phyloP scores from a whole-genome alignment of 257 asterid genomes.

The Coffea canephora region DNA sequence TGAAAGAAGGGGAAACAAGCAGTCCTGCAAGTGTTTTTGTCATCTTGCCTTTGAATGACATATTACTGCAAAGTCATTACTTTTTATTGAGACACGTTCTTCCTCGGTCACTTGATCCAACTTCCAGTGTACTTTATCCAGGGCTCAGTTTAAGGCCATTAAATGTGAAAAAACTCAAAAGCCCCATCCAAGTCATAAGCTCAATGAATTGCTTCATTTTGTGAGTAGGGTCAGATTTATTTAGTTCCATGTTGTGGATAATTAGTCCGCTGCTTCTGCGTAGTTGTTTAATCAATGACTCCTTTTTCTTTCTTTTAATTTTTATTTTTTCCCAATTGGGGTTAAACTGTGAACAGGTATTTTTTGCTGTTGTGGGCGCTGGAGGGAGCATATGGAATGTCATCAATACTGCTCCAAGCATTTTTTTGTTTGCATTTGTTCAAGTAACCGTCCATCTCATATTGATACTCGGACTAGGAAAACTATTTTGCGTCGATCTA shows the following conservation, averaged over 20 bases:
- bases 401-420: conserved; percentile 73
- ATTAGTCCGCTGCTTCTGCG: not conserved
- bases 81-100: not conserved
- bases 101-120: not conserved
- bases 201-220: not conserved
- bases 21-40: no score
- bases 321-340: no score
- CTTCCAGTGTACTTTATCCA: not conserved
- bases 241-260: not conserved
- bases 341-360: conserved; percentile 37
- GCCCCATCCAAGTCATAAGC: not conserved
- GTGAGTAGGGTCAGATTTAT: not conserved
- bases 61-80: not conserved
- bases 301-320: no score
- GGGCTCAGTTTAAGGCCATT: not conserved
- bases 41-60: not conserved
- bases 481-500: conserved; percentile 43
- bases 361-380: conserved; percentile 83
- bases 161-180: not conserved
- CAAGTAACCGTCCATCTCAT: conserved; percentile 70
- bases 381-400: conserved; percentile 77
- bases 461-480: conserved; percentile 60
- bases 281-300: no score
- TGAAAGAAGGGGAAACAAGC: not conserved
- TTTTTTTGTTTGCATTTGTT: conserved; percentile 64